Evolutionary conservation across 164 flowering plant genomes (phyloP), one percentile per base, ranked within the genome.

Genomic region (Amborella trichopoda): DNA sequence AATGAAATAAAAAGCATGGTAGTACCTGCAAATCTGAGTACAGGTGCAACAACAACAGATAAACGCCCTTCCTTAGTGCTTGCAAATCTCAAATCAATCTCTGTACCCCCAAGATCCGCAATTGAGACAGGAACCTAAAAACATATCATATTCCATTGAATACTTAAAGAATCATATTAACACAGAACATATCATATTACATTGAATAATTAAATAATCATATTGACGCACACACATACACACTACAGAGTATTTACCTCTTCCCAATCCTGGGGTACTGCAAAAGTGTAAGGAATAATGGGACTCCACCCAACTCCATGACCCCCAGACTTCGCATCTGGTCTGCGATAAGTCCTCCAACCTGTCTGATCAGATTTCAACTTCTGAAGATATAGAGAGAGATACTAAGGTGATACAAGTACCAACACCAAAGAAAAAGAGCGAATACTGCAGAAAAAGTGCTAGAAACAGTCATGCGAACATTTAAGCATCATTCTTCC

Each of bases 291-390:
- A 5, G 95, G 95, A 9, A 81, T 81, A n/a, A 90, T 90, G 17
- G 98, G 98, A 69, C 94, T 86, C 98, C 98, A 90, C 18, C 98
- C 94, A 10, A 90, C 98, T 20, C 95, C 98, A 61, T 90, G 98
- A 16, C 98, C 98, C 51, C 98, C 98, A 12, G 98, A 90, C 55
- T 90, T 90, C 28, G 81, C 95, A 63, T 86, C 98, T 8, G 98
- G 95, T 63, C 98, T 74, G 27, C 77, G 73, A 56, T 90, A 90
- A 45, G 93, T 83, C 71, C 94, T 90, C 98, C 95, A 86, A 73
- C 98, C 98, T 90, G 88, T 78, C 94, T 86, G 91, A 83, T 71
- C 79, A 73, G 38, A 52, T 50, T 48, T 44, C 17, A 8, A 1
- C 41, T 14, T n/a, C 19, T 37, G 19, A 37, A 37, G 10, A n/a